These are phyloP conservation scores for Zopfochytrium polystomum DNA, from an alignment of 371 early-diverging fungal species.

Conservation along the genomic window DNA sequence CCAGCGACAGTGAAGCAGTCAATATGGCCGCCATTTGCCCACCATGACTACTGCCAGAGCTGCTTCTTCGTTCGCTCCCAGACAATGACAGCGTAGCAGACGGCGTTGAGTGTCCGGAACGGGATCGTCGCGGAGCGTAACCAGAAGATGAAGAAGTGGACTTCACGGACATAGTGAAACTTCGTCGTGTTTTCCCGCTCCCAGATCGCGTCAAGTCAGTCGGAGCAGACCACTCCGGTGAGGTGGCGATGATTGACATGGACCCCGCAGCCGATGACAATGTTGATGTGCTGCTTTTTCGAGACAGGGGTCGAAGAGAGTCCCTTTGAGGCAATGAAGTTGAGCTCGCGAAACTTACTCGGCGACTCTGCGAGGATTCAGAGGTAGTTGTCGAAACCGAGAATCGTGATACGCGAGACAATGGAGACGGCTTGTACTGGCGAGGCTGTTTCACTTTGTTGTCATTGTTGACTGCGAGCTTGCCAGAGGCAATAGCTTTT, in stretches of 20 bases:
- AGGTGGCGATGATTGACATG: constrained; percentile 17
- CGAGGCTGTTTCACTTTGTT: background rate
- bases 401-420: background rate
- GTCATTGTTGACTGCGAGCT: background rate
- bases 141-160: no score
- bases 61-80: no score
- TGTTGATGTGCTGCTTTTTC: background rate
- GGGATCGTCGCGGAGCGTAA: no score
- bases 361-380: constrained; percentile 3
- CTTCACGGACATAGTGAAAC: no score
- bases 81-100: no score
- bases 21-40: no score
- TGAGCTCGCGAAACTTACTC: constrained; percentile 3
- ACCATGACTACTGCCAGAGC: no score
- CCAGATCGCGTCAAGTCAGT: constrained; percentile 13
- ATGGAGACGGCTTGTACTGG: background rate
- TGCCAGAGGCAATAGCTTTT: background rate
- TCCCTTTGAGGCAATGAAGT: background rate
- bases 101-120: no score
- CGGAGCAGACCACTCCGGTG: constrained; percentile 23
- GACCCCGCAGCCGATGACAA: background rate
- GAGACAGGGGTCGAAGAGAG: background rate
- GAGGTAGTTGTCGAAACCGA: background rate
- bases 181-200: no score
- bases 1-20: no score